Conservation (phyloP, 1,139 yeast genomes). For the Diutina rugosa region DNA sequence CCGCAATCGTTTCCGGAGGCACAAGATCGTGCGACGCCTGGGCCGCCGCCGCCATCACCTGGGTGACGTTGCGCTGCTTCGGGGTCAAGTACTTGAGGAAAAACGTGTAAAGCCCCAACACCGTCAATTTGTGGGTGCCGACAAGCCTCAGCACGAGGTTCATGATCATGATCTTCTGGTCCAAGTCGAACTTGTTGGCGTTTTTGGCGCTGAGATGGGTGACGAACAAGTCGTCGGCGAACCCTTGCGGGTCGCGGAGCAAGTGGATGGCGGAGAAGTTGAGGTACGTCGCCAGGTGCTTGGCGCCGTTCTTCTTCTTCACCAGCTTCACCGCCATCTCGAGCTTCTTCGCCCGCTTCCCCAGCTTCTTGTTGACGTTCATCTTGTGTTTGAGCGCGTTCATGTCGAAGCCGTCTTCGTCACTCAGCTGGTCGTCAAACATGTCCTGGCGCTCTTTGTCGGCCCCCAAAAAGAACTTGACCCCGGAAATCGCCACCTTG, state of each 20-base stretch:
- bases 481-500: constrained; percentile 85
- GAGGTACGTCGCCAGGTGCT: constrained; percentile 55
- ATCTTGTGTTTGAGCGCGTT: constrained; percentile 64
- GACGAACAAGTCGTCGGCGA: constrained; percentile 73
- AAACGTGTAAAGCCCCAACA: constrained; percentile 79
- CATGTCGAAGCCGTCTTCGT: constrained; percentile 62
- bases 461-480: constrained; percentile 82
- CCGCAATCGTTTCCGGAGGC: constrained; percentile 80
- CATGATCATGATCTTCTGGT: constrained; percentile 80
- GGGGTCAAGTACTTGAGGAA: constrained; percentile 86
- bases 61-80: constrained; percentile 87
- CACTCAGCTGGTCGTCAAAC: constrained; percentile 55
- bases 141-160: constrained; percentile 77
- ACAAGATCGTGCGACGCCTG: constrained; percentile 95
- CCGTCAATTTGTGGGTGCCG: constrained; percentile 88
- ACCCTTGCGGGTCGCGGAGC: constrained; percentile 93
- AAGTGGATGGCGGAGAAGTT: constrained; percentile 92
- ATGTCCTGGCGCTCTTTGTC: constrained; percentile 90
- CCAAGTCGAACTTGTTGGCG: constrained; percentile 59
- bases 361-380: constrained; percentile 71
- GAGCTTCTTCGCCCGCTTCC: constrained; percentile 68
- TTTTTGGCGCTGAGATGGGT: constrained; percentile 60
- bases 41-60: constrained; percentile 91
- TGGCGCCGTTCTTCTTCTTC: constrained; percentile 43
- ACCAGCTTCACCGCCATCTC: constrained; percentile 57